Conservation (phyloP, 2,329 filamentous ascomycete genomes). For the Penicillium sp. region DNA sequence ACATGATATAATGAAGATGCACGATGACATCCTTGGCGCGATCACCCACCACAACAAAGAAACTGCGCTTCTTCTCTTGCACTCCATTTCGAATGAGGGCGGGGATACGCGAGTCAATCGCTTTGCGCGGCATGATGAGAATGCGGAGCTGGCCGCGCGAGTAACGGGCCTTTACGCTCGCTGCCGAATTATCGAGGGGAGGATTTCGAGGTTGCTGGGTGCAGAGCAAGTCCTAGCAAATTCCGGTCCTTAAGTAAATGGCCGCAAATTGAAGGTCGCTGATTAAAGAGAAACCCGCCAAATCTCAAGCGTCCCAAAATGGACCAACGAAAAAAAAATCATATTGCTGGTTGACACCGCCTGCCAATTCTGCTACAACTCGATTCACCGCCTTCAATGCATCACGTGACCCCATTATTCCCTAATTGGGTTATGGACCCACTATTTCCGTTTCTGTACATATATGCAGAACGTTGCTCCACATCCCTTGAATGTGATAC, state of each 20-base stretch:
- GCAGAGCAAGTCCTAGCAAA: not conserved
- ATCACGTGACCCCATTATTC: slow-evolving; percentile 5
- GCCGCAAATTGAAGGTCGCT: not conserved
- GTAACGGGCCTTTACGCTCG: slow-evolving; percentile 5
- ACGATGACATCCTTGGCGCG: slow-evolving; percentile 95
- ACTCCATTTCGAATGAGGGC: slow-evolving; percentile 87
- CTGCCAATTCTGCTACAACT: not conserved
- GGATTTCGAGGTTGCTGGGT: not conserved
- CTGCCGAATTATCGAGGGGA: not conserved
- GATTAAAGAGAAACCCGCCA: slow-evolving; percentile 5
- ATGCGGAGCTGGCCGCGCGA: slow-evolving; percentile 20
- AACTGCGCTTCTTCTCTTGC: slow-evolving; percentile 93
- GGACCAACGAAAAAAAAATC: slow-evolving; percentile 25
- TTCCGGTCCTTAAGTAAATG: not conserved
- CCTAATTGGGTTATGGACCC: not conserved
- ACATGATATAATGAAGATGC: slow-evolving; percentile 88
- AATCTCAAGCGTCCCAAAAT: slow-evolving; percentile 7
- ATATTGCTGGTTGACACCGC: slow-evolving; percentile 24
- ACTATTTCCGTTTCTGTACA: not conserved
- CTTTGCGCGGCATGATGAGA: slow-evolving; percentile 42
- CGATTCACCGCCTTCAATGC: slow-evolving; percentile 15
- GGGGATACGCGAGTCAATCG: slow-evolving; percentile 81
- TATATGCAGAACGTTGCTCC: not conserved
- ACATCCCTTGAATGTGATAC: not conserved
- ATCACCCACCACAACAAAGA: slow-evolving; percentile 95